Evolutionary conservation across 805 yeast genomes (phyloP).

Genomic region (Metschnikowia orientalis): DNA sequence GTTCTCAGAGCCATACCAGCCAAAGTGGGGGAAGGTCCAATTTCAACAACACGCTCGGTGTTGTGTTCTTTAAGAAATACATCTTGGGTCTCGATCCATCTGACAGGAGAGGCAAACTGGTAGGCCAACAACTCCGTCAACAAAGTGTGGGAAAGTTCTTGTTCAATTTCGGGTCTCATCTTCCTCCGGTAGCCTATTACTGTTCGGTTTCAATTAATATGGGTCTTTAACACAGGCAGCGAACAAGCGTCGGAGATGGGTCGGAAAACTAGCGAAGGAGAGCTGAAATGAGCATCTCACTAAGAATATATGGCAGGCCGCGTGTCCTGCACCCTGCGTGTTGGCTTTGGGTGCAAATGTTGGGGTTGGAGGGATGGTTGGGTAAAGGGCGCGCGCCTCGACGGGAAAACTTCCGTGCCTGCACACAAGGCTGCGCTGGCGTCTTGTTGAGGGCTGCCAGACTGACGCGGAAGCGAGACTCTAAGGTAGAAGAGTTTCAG

Average conservation of each 20-base stretch:
- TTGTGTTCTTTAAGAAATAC: slow-evolving; percentile 90
- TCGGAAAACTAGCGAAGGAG: background rate
- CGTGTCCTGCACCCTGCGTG: slow-evolving; percentile 4
- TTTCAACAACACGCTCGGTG: slow-evolving; percentile 96
- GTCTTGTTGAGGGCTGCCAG: too few relatives aligned
- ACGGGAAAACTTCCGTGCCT: too few relatives aligned
- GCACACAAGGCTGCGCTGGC: too few relatives aligned
- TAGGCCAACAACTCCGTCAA: slow-evolving; percentile 95
- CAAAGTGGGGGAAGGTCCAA: slow-evolving; percentile 98
- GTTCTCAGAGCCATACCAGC: slow-evolving; percentile 99
- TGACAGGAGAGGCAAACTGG: slow-evolving; percentile 98
- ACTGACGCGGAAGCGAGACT: too few relatives aligned
- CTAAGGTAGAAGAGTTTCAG: too few relatives aligned
- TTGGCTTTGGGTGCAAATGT: slow-evolving; percentile 16
- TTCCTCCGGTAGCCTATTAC: too few relatives aligned
- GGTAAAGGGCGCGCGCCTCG: background rate
- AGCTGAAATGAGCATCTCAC: background rate
- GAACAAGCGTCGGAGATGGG: too few relatives aligned
- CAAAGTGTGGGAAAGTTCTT: slow-evolving; percentile 91
- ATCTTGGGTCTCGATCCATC: slow-evolving; percentile 99
- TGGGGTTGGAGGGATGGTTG: slow-evolving; percentile 9
- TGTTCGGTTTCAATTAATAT: too few relatives aligned
- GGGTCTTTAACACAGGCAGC: too few relatives aligned
- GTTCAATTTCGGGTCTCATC: slow-evolving; percentile 96
- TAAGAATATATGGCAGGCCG: slow-evolving; percentile 1